A percentile compares a stretch with the other conserved stretches of the same genome.
phyloP scores from a whole-genome alignment of 805 yeast species.

The Starmerella scarabaei region DNA sequence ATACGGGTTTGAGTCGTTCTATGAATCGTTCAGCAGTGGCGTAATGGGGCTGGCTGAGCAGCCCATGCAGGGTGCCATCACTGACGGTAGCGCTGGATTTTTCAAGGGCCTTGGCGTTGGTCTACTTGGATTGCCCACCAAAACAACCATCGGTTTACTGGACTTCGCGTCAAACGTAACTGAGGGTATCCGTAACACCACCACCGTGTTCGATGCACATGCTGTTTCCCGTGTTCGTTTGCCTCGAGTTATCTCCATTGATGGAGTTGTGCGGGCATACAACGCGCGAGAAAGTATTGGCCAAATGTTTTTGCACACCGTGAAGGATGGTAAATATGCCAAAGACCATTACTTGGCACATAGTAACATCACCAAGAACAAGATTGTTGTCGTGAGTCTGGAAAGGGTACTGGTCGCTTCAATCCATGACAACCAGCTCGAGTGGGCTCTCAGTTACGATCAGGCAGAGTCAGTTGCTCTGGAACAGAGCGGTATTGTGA shows the following conservation, averaged over 20 bases:
- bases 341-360: constrained; percentile 76
- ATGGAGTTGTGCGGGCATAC: constrained; percentile 62
- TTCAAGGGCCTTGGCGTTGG: constrained; percentile 92
- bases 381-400: constrained; percentile 63
- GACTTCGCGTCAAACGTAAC: constrained; percentile 86
- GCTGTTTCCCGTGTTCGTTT: constrained; percentile 67
- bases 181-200: constrained; percentile 86
- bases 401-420: constrained; percentile 55
- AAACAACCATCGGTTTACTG: constrained; percentile 87
- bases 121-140: constrained; percentile 88
- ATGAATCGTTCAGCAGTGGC: constrained; percentile 79
- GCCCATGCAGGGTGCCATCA: constrained; percentile 80
- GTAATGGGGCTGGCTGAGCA: constrained; percentile 79
- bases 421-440: constrained; percentile 43
- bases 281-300: constrained; percentile 82
- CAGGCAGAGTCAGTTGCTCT: constrained; percentile 57
- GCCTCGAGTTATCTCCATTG: constrained; percentile 62
- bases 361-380: constrained; percentile 67
- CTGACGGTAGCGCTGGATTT: constrained; percentile 84
- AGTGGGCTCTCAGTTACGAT: constrained; percentile 61
- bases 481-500: constrained; percentile 66
- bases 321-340: constrained; percentile 66
- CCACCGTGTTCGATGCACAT: constrained; percentile 63
- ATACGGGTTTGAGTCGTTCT: constrained; percentile 75
- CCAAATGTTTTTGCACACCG: constrained; percentile 75